Evolutionary conservation across 495 filamentous ascomycete species (phyloP).

Genomic region (Lophium mytilinum): DNA sequence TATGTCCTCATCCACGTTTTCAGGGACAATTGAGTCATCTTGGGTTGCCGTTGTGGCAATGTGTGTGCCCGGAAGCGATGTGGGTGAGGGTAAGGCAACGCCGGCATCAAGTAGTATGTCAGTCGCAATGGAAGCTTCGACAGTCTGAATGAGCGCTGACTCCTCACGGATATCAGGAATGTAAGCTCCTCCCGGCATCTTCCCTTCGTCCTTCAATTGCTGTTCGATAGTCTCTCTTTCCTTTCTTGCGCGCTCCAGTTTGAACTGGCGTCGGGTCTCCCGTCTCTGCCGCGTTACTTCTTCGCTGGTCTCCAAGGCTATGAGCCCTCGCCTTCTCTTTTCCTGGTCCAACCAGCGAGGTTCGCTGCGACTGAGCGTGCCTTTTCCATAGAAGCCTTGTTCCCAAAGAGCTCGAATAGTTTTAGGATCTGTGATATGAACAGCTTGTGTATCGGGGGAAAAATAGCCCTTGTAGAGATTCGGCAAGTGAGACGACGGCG

Average conservation of each 20-base stretch:
- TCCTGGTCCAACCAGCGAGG: conserved; percentile 86
- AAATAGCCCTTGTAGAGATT: conserved; percentile 63
- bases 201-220: conserved; percentile 55
- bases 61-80: neutral
- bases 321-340: conserved; percentile 57
- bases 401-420: conserved; percentile 82
- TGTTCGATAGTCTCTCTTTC: conserved; percentile 73
- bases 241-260: conserved; percentile 79
- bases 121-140: neutral
- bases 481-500: conserved; percentile 50
- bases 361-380: conserved; percentile 83
- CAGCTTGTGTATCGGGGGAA: conserved; percentile 66
- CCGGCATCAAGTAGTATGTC: neutral
- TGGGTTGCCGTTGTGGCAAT: neutral
- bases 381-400: conserved; percentile 93
- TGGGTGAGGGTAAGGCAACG: too few relatives aligned
- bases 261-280: conserved; percentile 71
- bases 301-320: conserved; percentile 61
- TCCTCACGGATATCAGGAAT: too few relatives aligned
- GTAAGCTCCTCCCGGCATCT: conserved; percentile 11
- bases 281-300: conserved; percentile 68
- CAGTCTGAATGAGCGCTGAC: neutral
- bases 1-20: neutral
- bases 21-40: neutral
- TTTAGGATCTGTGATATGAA: conserved; percentile 72